Evolutionary conservation across 2,329 filamentous ascomycete genomes (phyloP), one percentile per base, ranked within the genome.

Genomic region (Penicillium aurantiogriseum): DNA sequence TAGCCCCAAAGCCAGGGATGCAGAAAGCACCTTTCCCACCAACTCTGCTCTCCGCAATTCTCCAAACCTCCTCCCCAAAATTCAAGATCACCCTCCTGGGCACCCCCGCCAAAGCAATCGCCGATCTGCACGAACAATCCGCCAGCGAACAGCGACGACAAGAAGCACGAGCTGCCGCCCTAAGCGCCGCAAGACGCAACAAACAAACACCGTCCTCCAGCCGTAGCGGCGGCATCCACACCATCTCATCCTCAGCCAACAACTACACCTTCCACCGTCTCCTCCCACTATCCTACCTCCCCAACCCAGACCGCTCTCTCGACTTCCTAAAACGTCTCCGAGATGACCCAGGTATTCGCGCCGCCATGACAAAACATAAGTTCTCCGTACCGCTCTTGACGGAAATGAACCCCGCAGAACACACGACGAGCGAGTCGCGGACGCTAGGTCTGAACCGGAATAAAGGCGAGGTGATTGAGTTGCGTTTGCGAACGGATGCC

Each of bases 361-460:
- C 88, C 0, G 83, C 86, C 1, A 99, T 99, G 94, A 80, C 83
- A 17, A 87, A 87, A 67, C 92, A 96, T 78, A 84, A 87, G 62
- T 97, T 96, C 79, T 85, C 83, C 21, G 94, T 99, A 0, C 88
- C 88, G 0, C 76, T 97, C 3, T 81, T 99, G 27, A 97, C 92
- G 0, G 94, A 99, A 76, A 97, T 99, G 93, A 90, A 99, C 67
- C 94, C 94, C 0, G 81, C 88, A 0, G 83, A 88, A 64, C 86
- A 97, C 74, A 97, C 92, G 0, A 90, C 85, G 4, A 88, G 90
- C 68, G 88, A 94, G n/a, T 87, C 87, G 49, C 83, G 91, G 44
- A 92, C 90, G 1, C 77, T 97, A 0, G 94, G 94, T 0, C 74
- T 97, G 40, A 99, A 99, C 71, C 81, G 91, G 11, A 97, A 97